phyloP scores from a whole-genome alignment of 1,284 basidiomycete genomes.

The Gomphus bonarii region DNA sequence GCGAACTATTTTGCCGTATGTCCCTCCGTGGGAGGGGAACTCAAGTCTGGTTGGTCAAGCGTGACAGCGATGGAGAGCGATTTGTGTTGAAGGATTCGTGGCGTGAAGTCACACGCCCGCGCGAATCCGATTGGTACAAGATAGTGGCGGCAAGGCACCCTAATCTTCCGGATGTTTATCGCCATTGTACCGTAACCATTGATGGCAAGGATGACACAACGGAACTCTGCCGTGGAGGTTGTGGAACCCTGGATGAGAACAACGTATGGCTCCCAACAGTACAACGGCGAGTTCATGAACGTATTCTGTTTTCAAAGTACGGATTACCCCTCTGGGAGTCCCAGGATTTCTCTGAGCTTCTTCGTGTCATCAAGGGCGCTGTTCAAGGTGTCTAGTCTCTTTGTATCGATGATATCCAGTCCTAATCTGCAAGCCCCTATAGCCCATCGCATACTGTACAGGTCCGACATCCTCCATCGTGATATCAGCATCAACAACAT shows the following conservation, averaged over 20 bases:
- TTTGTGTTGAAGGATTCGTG: neutral
- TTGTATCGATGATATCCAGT: no score
- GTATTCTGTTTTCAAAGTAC: neutral
- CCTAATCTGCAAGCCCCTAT: no score
- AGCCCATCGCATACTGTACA: neutral
- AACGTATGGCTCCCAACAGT: neutral
- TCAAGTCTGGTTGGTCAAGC: neutral
- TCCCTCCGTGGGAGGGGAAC: neutral
- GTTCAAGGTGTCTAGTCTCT: neutral
- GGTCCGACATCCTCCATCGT: neutral
- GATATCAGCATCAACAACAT: neutral
- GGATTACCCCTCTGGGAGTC: neutral
- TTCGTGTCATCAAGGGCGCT: neutral
- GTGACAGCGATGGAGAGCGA: neutral
- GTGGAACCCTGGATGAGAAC: neutral
- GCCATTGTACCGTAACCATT: neutral
- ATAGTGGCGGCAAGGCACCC: neutral
- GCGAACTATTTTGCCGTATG: neutral
- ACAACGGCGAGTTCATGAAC: neutral
- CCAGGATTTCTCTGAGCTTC: neutral
- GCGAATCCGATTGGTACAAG: neutral
- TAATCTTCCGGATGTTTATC: neutral
- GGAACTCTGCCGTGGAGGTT: neutral
- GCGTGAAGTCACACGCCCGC: neutral
- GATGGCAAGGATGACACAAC: neutral